A percentile compares a stretch with the other conserved stretches of the same genome.
These are phyloP conservation scores for Ceratobasidium sp. DNA, from an alignment of 1,284 basidiomycete species.

Conservation along the genomic window DNA sequence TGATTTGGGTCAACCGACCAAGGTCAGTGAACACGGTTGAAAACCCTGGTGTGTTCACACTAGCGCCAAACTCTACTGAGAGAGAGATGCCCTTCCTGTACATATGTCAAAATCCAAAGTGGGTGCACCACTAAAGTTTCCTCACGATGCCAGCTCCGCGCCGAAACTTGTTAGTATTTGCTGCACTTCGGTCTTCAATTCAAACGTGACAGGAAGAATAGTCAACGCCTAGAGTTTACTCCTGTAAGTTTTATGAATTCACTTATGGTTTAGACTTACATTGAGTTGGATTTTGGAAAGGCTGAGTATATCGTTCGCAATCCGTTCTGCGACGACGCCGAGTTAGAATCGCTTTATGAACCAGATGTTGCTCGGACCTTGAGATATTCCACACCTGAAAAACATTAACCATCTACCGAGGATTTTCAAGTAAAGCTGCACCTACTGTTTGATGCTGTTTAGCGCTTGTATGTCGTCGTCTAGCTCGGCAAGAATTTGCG, in stretches of 20 bases:
- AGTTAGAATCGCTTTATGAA: too few species aligned
- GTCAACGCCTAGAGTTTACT: too few species aligned
- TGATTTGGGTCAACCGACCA: conserved; percentile 53
- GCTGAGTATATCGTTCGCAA: conserved; percentile 61
- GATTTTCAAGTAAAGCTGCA: background rate
- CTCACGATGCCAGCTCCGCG: too few species aligned
- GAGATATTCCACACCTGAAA: conserved; percentile 30
- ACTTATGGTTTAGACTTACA: background rate
- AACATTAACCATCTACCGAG: too few species aligned
- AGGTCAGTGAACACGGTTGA: conserved; percentile 50
- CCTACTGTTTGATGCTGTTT: conserved; percentile 38
- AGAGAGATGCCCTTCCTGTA: too few species aligned
- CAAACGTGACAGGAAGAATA: too few species aligned
- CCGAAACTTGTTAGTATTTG: too few species aligned
- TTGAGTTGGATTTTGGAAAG: conserved; percentile 59
- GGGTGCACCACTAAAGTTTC: too few species aligned
- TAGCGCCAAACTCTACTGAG: conserved; percentile 48
- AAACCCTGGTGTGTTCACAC: conserved; percentile 47
- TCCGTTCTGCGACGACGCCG: conserved; percentile 49
- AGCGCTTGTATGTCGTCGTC: conserved; percentile 58
- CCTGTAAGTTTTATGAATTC: too few species aligned
- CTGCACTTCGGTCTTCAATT: too few species aligned
- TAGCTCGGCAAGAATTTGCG: conserved; percentile 56
- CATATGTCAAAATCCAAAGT: too few species aligned
- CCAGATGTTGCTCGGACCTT: conserved; percentile 6